Evolutionary conservation across 208 protist genomes (phyloP).

Genomic region (Novymonas esmeraldas): DNA sequence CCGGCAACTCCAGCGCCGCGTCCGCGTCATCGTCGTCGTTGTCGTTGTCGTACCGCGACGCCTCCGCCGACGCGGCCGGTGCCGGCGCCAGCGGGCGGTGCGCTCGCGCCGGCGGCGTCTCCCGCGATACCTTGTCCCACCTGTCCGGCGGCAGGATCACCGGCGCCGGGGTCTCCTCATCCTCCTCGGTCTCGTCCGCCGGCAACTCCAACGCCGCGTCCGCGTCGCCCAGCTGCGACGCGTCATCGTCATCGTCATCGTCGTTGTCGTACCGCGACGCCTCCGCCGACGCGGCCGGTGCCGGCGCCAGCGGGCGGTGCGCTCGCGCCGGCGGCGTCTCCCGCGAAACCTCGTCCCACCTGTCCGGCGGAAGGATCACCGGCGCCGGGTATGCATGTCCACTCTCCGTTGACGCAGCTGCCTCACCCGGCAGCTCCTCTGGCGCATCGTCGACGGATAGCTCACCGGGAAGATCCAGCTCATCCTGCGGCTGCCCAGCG

Average conservation of each 20-base stretch:
- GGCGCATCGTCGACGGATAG: background rate
- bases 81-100: no score
- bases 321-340: no score
- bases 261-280: background rate
- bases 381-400: background rate
- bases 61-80: background rate
- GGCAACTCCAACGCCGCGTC: background rate
- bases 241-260: background rate
- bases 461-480: no score
- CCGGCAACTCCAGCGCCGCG: background rate
- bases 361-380: background rate
- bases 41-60: background rate
- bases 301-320: no score
- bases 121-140: background rate
- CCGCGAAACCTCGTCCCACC: background rate
- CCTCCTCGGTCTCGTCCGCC: background rate
- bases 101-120: no score
- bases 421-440: background rate
- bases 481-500: no score
- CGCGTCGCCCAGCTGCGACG: no score
- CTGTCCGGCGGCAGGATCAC: background rate
- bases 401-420: background rate
- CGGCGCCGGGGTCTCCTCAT: background rate
- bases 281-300: background rate
- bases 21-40: background rate